Conservation (phyloP, 2,329 filamentous ascomycete species). For the Cyanodermella asteris region DNA sequence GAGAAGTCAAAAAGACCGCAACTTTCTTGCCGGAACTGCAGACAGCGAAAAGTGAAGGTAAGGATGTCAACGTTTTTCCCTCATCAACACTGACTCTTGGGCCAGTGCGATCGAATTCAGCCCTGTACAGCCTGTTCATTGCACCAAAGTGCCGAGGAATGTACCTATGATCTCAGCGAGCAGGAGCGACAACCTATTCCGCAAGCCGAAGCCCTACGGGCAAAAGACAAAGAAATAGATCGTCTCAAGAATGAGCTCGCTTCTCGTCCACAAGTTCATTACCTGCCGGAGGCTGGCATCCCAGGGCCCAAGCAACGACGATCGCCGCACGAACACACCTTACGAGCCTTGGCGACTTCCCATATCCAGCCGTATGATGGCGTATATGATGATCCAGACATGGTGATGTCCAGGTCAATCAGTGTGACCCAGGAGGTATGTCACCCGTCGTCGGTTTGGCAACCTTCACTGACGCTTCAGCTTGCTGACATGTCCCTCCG, state of each 20-base stretch:
- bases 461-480: constrained; percentile 4
- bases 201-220: constrained; percentile 8
- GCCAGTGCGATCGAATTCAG: constrained; percentile 9
- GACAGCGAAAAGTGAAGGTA: constrained; percentile 10
- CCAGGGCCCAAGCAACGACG: constrained; percentile 23
- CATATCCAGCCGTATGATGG: constrained; percentile 13
- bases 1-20: constrained; percentile 9
- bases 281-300: constrained; percentile 6
- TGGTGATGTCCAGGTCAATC: constrained; percentile 22
- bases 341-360: constrained; percentile 11
- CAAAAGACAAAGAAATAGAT: constrained; percentile 7
- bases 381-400: constrained; percentile 15
- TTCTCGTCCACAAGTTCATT: constrained; percentile 5
- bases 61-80: background rate
- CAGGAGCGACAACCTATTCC: constrained; percentile 8
- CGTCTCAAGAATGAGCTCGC: constrained; percentile 7
- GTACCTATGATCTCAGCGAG: constrained; percentile 8
- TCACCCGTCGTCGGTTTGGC: constrained; percentile 1
- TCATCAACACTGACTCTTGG: background rate
- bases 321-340: constrained; percentile 24
- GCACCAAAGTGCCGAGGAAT: constrained; percentile 8
- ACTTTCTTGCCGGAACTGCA: constrained; percentile 9
- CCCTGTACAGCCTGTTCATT: constrained; percentile 9
- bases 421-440: constrained; percentile 25
- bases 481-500: constrained; percentile 11